Conservation (phyloP, 2,329 filamentous ascomycete genomes). For the Phoma sp. region DNA sequence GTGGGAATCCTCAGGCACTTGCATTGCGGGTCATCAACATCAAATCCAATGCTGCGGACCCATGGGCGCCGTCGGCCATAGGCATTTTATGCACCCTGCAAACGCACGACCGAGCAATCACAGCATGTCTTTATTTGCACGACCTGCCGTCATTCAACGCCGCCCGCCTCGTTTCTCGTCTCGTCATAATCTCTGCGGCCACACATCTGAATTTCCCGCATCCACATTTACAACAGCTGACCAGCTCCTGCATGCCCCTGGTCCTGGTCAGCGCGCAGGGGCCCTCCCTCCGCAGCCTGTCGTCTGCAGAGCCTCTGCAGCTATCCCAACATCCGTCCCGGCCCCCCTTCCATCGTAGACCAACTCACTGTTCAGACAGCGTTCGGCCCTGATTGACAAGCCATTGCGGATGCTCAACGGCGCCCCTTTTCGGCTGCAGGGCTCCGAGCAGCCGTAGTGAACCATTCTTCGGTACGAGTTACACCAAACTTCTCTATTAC, state of each 20-base stretch:
- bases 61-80: slow-evolving; percentile 22
- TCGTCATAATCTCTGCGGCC: slow-evolving; percentile 29
- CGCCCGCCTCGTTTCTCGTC: slow-evolving; percentile 26
- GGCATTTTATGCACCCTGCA: slow-evolving; percentile 27
- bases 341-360: slow-evolving; percentile 5
- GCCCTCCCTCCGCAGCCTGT: slow-evolving; percentile 10
- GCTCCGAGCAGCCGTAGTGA: slow-evolving; percentile 29
- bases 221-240: slow-evolving; percentile 33
- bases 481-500: slow-evolving; percentile 33
- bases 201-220: slow-evolving; percentile 26
- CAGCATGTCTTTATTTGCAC: slow-evolving; percentile 38
- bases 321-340: slow-evolving; percentile 12
- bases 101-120: slow-evolving; percentile 28
- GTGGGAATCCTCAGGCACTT: slow-evolving; percentile 11
- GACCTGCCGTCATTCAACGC: slow-evolving; percentile 36
- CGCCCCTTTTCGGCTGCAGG: slow-evolving; percentile 25
- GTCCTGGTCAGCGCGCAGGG: slow-evolving; percentile 22
- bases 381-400: slow-evolving; percentile 22
- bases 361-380: slow-evolving; percentile 6
- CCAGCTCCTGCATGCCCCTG: slow-evolving; percentile 28
- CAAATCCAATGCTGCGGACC: slow-evolving; percentile 28
- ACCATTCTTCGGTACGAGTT: slow-evolving; percentile 36
- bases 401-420: slow-evolving; percentile 24
- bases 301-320: slow-evolving; percentile 19
- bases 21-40: slow-evolving; percentile 11